Base-by-base conservation (phyloP, 2,329 filamentous ascomycete genomes). In the Dichotomopilus funicola region DNA sequence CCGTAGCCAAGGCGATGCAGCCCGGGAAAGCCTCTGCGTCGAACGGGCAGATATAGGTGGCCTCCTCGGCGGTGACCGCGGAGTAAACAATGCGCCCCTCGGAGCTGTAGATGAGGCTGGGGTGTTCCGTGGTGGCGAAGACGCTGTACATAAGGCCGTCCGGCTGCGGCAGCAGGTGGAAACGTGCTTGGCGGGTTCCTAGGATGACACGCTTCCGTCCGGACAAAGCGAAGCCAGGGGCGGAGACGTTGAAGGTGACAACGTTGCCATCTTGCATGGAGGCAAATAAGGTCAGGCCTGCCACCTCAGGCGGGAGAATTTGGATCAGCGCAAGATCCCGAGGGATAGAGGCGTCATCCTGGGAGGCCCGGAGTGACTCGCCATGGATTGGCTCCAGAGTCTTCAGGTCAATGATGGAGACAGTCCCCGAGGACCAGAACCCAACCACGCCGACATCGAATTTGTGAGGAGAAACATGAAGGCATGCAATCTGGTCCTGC, bases 251-350 rank as follows among this genome's bases (percentile, higher is more conserved):
- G 67, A 91, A 97, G 0, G 88, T 94, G 50, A 95, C 80, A 1
- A 99, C 88, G 59, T 88, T 89, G 4, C 94, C 94, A 70, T 97
- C 92, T 48, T 95, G 90, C 80, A 96, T 88, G 10, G 92, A 88
- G 36, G 96, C 80, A 59, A 99, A 88, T 0, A 99, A 77, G 0
- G 88, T 96, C 0, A 90, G 87, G 0, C 80, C 81, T 6, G 74
- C 71, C 7, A 70, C 54, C 6, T 72, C 64, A 6, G 78, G 76
- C 11, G 86, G 85, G 45, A 96, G 80, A 4, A 97, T 79, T 59
- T 91, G 85, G 5, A 89, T 86, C 6, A 97, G 78, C 0, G 86
- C 82, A 34, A 97, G 79, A 51, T 91, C 90, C 59, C 92, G 81
- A 0, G 94, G 91, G 34, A 96, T 85, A 0, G 89, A 90, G 6